Evolutionary conservation across 495 filamentous ascomycete species (phyloP), one percentile per base, ranked within the genome.

Genomic region (Bryoglossum gracile): DNA sequence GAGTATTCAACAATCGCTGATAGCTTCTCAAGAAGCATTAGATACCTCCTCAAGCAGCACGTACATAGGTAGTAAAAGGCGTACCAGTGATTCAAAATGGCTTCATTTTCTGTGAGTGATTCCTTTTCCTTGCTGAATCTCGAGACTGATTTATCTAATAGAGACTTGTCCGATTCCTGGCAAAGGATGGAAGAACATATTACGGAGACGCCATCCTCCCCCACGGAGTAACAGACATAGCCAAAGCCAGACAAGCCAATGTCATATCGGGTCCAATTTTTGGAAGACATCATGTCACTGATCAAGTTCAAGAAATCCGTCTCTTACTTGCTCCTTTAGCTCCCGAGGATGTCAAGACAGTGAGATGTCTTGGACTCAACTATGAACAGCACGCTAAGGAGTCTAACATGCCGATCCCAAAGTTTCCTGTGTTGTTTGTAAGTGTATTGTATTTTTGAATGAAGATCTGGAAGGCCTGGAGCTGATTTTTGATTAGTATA

Each of bases 181-280:
- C 84, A 55, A 79, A 76, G 54, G 81, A 90, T 59, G 86, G 86
- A 60, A 71, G 73, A 36, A 76, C 76, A 30, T 89, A 92, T 68
- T 89, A 89, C 57, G 88, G 88, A 48, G 86, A 94, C 65, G 86
- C 88, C 48, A 77, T 89, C 37, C 77, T 92, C 24, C 82, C 87
- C 10, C 24, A 66, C 0, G 83, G 83, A 6, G 68, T 78, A 23
- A 81, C 60, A 43, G 83, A 92, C 56, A 76, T 90, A 51, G 66
- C 75, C 50, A 76, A 81, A 62, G 74, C 76, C 2, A 81, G 72
- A 41, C 73, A 79, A 56, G 87, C 87, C 25, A 74, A 64, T 26
- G 69, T 90, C 32, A 83, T 91, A 52, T 66, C 70, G 34, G 87
- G 87, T 9, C 76, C 86, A 54, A 83, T 90, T 56, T 90, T 89